These are phyloP conservation scores for Brasenia schreberi DNA, from an alignment of 164 flowering plant genomes.

Conservation along the genomic window DNA sequence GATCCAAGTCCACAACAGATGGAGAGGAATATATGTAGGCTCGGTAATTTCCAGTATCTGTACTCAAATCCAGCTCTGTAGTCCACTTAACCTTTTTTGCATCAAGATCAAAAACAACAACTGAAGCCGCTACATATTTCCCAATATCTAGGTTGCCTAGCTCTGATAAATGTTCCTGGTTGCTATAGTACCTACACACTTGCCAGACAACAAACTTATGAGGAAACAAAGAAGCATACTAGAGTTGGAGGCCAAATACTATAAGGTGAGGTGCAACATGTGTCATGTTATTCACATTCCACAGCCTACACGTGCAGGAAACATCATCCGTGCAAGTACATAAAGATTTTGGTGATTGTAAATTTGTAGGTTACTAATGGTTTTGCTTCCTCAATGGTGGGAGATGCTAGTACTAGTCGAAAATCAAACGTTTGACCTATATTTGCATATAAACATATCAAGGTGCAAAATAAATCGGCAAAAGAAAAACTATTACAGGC, in stretches of 20 bases:
- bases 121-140: slow-evolving; percentile 80
- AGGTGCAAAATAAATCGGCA: background rate
- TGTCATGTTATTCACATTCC: no score
- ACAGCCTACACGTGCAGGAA: no score
- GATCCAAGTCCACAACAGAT: slow-evolving; percentile 91
- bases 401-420: no score
- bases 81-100: slow-evolving; percentile 97
- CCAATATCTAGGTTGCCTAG: slow-evolving; percentile 80
- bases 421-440: no score
- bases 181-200: slow-evolving; percentile 84
- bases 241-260: background rate
- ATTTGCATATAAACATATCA: no score
- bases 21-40: slow-evolving; percentile 93
- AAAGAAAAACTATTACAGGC: background rate
- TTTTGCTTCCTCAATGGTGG: no score
- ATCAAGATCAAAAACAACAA: slow-evolving; percentile 94
- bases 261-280: no score
- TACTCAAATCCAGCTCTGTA: slow-evolving; percentile 60
- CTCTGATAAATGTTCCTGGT: slow-evolving; percentile 76
- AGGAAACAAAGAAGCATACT: background rate
- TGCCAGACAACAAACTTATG: slow-evolving; percentile 6
- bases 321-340: no score
- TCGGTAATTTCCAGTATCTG: slow-evolving; percentile 54
- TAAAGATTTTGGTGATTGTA: no score
- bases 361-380: no score